A percentile compares a stretch with the other conserved stretches of the same genome.
These are phyloP conservation scores for Mycena vulgaris DNA, from an alignment of 768 basidiomycete species.

Conservation along the genomic window DNA sequence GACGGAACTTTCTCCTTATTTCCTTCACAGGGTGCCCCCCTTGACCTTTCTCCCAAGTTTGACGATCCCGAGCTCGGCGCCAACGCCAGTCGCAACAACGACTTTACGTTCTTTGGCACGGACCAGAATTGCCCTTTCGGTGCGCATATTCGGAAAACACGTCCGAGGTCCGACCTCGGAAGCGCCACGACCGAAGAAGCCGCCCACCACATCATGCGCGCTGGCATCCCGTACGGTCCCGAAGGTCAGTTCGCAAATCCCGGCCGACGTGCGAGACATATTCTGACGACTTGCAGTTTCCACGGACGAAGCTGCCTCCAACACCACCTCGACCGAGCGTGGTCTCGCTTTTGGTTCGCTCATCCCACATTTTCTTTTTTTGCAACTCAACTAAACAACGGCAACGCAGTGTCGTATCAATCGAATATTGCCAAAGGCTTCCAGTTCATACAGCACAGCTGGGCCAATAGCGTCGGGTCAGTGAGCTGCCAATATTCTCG, in stretches of 20 bases:
- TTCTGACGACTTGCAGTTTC: no score
- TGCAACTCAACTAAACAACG: no score
- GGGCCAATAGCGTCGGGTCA: constrained; percentile 33
- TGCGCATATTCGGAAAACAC: constrained; percentile 36
- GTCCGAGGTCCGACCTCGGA: constrained; percentile 43
- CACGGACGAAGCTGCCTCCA: constrained; percentile 3
- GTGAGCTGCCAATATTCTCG: no score
- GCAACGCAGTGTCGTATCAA: constrained; percentile 41
- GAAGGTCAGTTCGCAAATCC: constrained; percentile 29
- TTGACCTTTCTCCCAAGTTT: constrained; percentile 15
- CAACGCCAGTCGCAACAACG: constrained; percentile 29
- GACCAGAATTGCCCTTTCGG: constrained; percentile 35
- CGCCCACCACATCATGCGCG: constrained; percentile 46
- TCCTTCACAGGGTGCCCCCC: constrained; percentile 20
- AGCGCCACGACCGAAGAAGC: constrained; percentile 32
- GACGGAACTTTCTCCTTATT: no score
- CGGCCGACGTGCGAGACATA: no score
- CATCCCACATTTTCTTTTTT: no score
- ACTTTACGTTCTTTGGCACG: constrained; percentile 23
- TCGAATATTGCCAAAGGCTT: constrained; percentile 34
- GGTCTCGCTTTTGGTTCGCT: constrained; percentile 37
- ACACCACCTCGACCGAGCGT: constrained; percentile 29
- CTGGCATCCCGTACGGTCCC: constrained; percentile 55
- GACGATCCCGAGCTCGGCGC: constrained; percentile 31
- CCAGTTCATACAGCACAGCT: constrained; percentile 34